phyloP scores from a whole-genome alignment of 1,284 basidiomycete species.

The Rugiboletus extremiorientalis region DNA sequence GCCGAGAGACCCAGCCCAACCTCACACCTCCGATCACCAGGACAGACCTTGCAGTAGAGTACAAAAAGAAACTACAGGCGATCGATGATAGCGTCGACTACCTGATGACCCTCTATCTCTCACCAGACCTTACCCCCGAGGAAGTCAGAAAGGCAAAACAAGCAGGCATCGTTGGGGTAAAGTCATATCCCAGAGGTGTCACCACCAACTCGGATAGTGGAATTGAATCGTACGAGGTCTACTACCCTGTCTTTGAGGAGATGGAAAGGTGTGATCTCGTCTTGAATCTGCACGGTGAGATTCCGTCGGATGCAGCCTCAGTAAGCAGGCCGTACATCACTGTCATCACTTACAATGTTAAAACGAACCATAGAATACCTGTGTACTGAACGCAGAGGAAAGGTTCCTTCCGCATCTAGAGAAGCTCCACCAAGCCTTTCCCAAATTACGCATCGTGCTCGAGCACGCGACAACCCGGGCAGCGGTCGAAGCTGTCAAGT shows the following conservation, averaged over 20 bases:
- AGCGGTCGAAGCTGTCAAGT: slow-evolving; percentile 89
- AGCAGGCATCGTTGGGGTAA: slow-evolving; percentile 93
- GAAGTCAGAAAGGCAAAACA: slow-evolving; percentile 88
- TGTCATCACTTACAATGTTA: slow-evolving; percentile 4
- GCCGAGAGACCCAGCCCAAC: slow-evolving; percentile 72
- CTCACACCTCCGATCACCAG: slow-evolving; percentile 90
- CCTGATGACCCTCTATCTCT: slow-evolving; percentile 96
- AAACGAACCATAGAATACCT: slow-evolving; percentile 66
- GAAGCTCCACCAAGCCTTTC: slow-evolving; percentile 84
- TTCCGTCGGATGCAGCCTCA: slow-evolving; percentile 84
- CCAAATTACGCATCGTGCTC: slow-evolving; percentile 92
- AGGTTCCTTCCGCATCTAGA: slow-evolving; percentile 88
- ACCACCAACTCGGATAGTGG: slow-evolving; percentile 98
- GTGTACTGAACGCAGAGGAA: slow-evolving; percentile 93
- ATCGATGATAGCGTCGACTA: slow-evolving; percentile 85
- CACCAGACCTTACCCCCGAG: slow-evolving; percentile 85
- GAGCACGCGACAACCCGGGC: slow-evolving; percentile 98
- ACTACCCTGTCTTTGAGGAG: slow-evolving; percentile 92
- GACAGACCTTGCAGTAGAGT: slow-evolving; percentile 80
- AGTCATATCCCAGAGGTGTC: slow-evolving; percentile 96
- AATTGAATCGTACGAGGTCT: slow-evolving; percentile 94
- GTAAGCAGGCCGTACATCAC: slow-evolving; percentile 43
- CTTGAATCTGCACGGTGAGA: slow-evolving; percentile 96
- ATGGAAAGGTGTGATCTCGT: slow-evolving; percentile 96
- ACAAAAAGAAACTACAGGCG: slow-evolving; percentile 72